Evolutionary conservation across 441 rosid species (phyloP), one percentile per base, ranked within the genome.

Genomic region (Gossypium lobatum): DNA sequence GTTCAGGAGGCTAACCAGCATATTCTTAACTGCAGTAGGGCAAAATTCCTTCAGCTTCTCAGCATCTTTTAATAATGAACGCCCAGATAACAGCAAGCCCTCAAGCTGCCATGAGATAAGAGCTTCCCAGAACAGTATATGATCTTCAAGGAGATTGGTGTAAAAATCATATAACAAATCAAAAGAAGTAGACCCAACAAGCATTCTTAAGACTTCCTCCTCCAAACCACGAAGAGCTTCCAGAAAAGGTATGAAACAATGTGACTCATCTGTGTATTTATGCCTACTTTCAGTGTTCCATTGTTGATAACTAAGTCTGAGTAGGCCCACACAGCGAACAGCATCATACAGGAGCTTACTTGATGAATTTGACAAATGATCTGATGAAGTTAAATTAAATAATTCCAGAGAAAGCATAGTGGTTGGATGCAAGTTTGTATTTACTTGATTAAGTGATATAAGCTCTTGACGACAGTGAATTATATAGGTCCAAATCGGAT

Each of bases 401-500:
- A 87, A 75, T 76, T 88, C 88, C 61, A 83, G 66, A 10, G 98
- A 95, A 85, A 93, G 82, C 77, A 93, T 72, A 2, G 93, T 85
- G 60, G 81, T 80, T 21, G 88, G 86, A 71, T 72, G 86, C 78
- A 75, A 79, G 75, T 84, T 82, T 18, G 72, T 60, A 79, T 88
- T 84, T 54, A 82, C 53, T 70, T 72, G 71, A 71, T 73, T 57
- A 78, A 79, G 81, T 54, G 87, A 79, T 68, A 77, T 75, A 71
- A 95, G 90, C 73, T 85, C 80, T 68, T 75, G 73, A 63, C 81
- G 85, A 75, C 85, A 81, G 21, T 31, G 52, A 71, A 75, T 76
- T 73, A 93, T 81, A 72, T 74, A 75, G 57, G 74, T 80, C 99
- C 99, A 96, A 53, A 96, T 91, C 37, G 89, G 92, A 86, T 95